Conservation (phyloP, 2,329 filamentous ascomycete species). For the Didymella pinodella region DNA sequence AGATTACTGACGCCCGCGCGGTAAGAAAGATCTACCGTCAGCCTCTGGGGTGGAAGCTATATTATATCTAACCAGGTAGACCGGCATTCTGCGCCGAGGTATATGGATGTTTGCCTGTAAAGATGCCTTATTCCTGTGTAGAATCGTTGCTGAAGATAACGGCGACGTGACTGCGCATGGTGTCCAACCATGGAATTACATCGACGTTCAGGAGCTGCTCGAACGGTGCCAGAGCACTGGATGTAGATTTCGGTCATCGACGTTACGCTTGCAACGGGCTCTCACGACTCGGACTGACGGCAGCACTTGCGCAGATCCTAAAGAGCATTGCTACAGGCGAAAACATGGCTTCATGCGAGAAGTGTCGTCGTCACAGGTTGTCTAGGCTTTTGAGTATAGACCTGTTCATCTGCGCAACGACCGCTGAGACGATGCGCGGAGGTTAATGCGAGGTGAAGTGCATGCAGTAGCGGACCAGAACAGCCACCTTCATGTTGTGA, state of each 20-base stretch:
- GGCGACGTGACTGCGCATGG: background rate
- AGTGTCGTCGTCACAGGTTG: conserved; percentile 3
- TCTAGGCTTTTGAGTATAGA: background rate
- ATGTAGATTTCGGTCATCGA: background rate
- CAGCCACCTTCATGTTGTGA: background rate
- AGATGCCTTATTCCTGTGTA: background rate
- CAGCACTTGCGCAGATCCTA: background rate
- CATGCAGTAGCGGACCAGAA: background rate
- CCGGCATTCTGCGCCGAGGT: background rate
- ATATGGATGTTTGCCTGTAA: background rate
- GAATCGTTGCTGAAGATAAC: background rate
- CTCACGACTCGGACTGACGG: background rate
- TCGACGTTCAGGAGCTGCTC: background rate
- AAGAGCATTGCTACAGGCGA: background rate
- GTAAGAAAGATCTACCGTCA: background rate
- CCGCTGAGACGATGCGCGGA: background rate
- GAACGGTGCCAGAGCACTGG: background rate
- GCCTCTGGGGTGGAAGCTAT: background rate
- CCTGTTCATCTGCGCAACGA: background rate
- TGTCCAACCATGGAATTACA: background rate
- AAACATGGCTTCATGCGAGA: background rate
- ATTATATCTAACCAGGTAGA: background rate
- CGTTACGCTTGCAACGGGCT: background rate
- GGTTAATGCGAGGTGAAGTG: background rate
- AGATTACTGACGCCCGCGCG: background rate